Evolutionary conservation across 352 stramenopile species (phyloP).

Genomic region (Pythium plurisporium): DNA sequence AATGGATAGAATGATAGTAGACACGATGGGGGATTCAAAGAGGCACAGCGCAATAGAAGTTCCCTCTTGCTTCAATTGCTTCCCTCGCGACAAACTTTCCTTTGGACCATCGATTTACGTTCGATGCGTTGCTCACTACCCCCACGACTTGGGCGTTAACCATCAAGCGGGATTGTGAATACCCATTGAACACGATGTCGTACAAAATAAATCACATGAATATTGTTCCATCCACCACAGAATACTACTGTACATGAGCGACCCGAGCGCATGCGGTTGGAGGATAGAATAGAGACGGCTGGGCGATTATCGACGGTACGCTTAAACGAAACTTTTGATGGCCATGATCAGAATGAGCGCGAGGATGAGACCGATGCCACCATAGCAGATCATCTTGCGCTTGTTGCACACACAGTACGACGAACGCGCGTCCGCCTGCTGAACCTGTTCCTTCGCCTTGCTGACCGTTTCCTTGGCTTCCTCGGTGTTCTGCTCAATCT

Average conservation of each 20-base stretch:
- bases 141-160: no score
- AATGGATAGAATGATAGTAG: not conserved
- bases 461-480: slow-evolving; percentile 70
- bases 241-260: not conserved
- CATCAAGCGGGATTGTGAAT: no score
- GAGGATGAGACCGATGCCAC: slow-evolving; percentile 51
- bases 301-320: not conserved
- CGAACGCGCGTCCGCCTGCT: slow-evolving; percentile 56
- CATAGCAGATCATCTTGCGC: slow-evolving; percentile 68
- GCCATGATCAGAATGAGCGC: slow-evolving; percentile 38
- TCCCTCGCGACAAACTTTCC: no score
- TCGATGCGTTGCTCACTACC: no score
- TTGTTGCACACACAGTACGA: slow-evolving; percentile 70
- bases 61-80: no score
- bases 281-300: not conserved
- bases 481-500: slow-evolving; percentile 81
- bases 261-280: no score
- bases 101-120: no score
- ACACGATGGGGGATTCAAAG: no score
- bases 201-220: slow-evolving; percentile 1
- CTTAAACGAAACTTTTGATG: slow-evolving; percentile 11
- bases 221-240: slow-evolving; percentile 1
- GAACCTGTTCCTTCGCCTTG: slow-evolving; percentile 65
- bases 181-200: no score
- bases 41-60: no score